phyloP scores from a whole-genome alignment of 2,329 filamentous ascomycete genomes.

The Madurella fahalii region DNA sequence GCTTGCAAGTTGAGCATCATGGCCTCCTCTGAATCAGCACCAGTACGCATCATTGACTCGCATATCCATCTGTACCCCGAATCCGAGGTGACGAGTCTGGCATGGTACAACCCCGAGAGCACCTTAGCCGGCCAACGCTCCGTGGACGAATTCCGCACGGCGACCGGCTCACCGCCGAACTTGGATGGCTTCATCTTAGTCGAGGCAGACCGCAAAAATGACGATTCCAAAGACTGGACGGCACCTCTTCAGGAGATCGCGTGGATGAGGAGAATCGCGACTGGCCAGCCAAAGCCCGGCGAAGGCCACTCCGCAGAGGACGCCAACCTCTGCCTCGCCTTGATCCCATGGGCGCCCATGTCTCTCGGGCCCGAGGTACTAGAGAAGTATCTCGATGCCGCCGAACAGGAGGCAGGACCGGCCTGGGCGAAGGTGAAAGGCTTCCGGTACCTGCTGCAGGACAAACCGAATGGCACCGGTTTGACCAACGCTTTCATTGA shows the following conservation, averaged over 20 bases:
- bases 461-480: constrained; percentile 65
- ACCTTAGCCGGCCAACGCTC: constrained; percentile 63
- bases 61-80: constrained; percentile 86
- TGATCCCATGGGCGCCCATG: constrained; percentile 84
- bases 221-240: constrained; percentile 57
- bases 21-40: constrained; percentile 7
- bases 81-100: constrained; percentile 60
- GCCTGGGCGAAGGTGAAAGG: constrained; percentile 69
- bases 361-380: constrained; percentile 59
- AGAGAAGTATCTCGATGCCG: constrained; percentile 60
- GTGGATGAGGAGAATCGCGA: constrained; percentile 62
- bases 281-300: constrained; percentile 51
- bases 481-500: constrained; percentile 61
- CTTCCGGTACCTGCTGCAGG: constrained; percentile 79
- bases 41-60: constrained; percentile 71
- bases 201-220: constrained; percentile 38
- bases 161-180: constrained; percentile 37
- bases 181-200: constrained; percentile 32
- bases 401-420: constrained; percentile 57
- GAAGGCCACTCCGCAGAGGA: constrained; percentile 55
- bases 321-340: constrained; percentile 57
- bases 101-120: constrained; percentile 61
- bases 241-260: constrained; percentile 68
- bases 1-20: neutral
- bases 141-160: constrained; percentile 56